Base-by-base conservation (phyloP, 352 stramenopile genomes). In the Globisporangium polare region DNA sequence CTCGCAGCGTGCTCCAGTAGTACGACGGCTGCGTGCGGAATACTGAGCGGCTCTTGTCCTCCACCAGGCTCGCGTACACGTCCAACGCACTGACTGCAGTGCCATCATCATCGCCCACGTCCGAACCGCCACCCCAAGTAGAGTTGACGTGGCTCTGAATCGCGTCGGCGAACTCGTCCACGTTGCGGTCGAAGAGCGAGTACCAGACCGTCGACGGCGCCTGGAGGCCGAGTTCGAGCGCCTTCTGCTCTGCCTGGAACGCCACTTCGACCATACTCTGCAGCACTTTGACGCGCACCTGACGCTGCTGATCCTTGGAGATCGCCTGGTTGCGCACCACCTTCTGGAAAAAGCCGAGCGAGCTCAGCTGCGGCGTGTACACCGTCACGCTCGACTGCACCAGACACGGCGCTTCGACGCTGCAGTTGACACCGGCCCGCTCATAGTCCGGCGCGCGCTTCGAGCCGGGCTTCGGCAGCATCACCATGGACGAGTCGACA, bases 151-250 rank as follows among this genome's bases (percentile, higher is more conserved):
- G 67, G 8, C 78, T 74, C n/a, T 86, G 29, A 2, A 89, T 43
- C 5, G 69, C 72, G 60, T 90, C 81, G 0, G 78, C 79, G 49
- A 88, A 73, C 46, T 88, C 68, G 29, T 90, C 81, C 8, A 68
- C 56, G 15, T 78, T 60, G 50, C 75, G 72, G 59, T 91, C 81
- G 54, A 73, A 67, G 13, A 15, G 56, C 3, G 81, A 84, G 53
- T 85, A 85, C 81, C 79, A 89, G 9, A 75, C 74, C 0, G 78
- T 89, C 15, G 81, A 91, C 7, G 81, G 78, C 0, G 75, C 64
- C 54, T 81, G 69, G 4, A 91, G 56, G 22, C 81, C 81, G 43
- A 71, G 64, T 0, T 64, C 55, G 15, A 90, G 64, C 33, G 68
- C 74, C 45, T 66, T 62, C 20, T 35, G 22, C 27, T 90, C 81